phyloP scores from a whole-genome alignment of 2,329 filamentous ascomycete genomes.

The Calonectria pseudoturangicola region DNA sequence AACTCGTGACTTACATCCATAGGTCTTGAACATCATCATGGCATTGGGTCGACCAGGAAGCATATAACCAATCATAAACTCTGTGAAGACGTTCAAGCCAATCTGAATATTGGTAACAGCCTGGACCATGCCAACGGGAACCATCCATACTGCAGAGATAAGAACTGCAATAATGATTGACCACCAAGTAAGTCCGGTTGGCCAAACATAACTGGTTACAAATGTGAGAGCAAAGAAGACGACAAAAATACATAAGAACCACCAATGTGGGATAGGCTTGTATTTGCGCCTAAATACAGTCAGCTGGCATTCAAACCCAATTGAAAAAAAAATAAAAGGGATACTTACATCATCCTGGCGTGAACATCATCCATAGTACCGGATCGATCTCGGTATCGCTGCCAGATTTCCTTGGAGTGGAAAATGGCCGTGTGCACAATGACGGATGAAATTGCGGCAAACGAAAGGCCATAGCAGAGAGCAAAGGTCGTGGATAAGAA shows the following conservation, averaged over 20 bases:
- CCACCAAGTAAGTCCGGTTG: constrained; percentile 67
- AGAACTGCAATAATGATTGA: constrained; percentile 51
- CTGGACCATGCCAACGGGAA: constrained; percentile 16
- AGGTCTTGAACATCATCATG: constrained; percentile 28
- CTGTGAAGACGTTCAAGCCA: constrained; percentile 15
- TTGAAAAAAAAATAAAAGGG: neutral
- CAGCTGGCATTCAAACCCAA: neutral
- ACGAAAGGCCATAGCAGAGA: constrained; percentile 74
- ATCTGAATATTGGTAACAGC: constrained; percentile 18
- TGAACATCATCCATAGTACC: constrained; percentile 71
- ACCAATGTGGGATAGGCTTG: constrained; percentile 73
- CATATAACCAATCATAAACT: constrained; percentile 23
- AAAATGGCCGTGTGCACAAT: constrained; percentile 71
- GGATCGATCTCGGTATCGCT: constrained; percentile 52
- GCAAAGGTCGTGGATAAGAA: constrained; percentile 73
- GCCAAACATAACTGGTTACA: constrained; percentile 59
- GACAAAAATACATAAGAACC: constrained; percentile 69
- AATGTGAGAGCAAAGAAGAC: constrained; percentile 70
- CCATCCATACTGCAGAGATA: constrained; percentile 10
- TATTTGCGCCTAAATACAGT: constrained; percentile 63
- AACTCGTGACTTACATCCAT: neutral
- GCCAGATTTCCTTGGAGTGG: constrained; percentile 69
- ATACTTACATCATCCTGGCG: constrained; percentile 68
- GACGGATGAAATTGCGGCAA: constrained; percentile 73
- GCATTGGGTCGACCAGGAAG: constrained; percentile 10